Percentiles rank a stretch among this genome's conserved stretches.
These are phyloP conservation scores for Alternaria ethzedia DNA, from an alignment of 2,329 filamentous ascomycete genomes.

Conservation along the genomic window DNA sequence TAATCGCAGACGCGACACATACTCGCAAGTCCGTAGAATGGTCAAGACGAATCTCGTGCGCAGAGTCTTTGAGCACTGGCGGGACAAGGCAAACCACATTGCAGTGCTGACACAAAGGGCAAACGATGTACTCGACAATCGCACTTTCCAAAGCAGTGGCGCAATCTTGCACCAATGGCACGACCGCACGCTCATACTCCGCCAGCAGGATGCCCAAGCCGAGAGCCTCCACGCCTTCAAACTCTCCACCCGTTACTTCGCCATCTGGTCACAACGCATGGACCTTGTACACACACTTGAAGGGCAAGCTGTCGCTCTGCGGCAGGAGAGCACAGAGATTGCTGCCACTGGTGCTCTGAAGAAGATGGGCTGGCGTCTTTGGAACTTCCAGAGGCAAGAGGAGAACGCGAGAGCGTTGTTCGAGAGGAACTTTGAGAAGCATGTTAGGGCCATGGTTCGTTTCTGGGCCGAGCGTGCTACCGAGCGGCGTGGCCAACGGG, in stretches of 20 bases:
- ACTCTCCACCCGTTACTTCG: conserved; percentile 40
- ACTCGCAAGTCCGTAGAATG: conserved; percentile 59
- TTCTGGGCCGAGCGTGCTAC: conserved; percentile 60
- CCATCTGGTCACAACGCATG: conserved; percentile 32
- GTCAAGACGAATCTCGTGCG: conserved; percentile 62
- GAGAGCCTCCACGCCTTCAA: conserved; percentile 30
- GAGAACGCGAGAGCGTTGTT: conserved; percentile 62
- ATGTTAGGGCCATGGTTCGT: conserved; percentile 61
- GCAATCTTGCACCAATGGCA: conserved; percentile 53
- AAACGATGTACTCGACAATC: conserved; percentile 28
- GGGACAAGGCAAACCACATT: conserved; percentile 28
- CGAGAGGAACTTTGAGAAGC: conserved; percentile 61
- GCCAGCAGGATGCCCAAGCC: conserved; percentile 29
- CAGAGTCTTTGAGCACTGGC: conserved; percentile 48
- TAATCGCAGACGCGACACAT: conserved; percentile 61
- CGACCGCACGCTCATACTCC: conserved; percentile 41
- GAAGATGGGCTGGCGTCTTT: conserved; percentile 64
- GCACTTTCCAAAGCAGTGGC: conserved; percentile 30
- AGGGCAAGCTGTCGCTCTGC: conserved; percentile 54
- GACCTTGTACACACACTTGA: conserved; percentile 38
- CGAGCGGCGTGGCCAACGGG: conserved; percentile 30
- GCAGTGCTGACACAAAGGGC: conserved; percentile 41
- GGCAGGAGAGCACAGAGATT: conserved; percentile 55
- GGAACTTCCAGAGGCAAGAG: conserved; percentile 59
- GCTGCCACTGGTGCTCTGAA: conserved; percentile 58